Conservation (phyloP, 257 asterid genomes). For the Orobanche coerulescens region DNA sequence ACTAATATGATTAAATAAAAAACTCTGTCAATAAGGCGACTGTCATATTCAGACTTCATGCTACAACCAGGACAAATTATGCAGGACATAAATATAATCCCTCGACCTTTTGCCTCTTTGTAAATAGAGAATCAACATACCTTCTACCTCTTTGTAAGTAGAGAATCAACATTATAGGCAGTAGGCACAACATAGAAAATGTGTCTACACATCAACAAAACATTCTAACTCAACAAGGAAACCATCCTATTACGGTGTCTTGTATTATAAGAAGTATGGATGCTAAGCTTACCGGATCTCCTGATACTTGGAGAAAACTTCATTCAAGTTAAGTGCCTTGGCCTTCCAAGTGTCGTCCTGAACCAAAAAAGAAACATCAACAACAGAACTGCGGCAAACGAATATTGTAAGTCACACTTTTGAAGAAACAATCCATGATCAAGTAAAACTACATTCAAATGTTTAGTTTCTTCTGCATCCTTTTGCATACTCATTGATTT, state of each 20-base stretch:
- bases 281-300: conserved; percentile 47
- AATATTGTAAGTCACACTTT: background rate
- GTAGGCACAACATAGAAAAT: background rate
- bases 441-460: background rate
- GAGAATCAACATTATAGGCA: background rate
- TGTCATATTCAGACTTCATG: background rate
- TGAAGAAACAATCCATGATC: background rate
- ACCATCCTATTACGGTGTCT: background rate
- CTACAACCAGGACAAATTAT: background rate
- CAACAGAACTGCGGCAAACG: background rate
- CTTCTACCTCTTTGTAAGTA: background rate
- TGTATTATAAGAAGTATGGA: background rate
- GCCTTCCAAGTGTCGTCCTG: conserved; percentile 68
- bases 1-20: background rate
- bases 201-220: background rate
- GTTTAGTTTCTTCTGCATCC: background rate
- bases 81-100: background rate
- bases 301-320: conserved; percentile 43
- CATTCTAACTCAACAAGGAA: too few relatives aligned
- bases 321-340: conserved; percentile 50
- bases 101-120: conserved; percentile 1
- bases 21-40: background rate
- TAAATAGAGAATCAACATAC: background rate
- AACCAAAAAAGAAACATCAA: conserved; percentile 19
- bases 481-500: background rate